These are phyloP conservation scores for Aspergillus sp. DNA, from an alignment of 2,329 filamentous ascomycete species.

Conservation along the genomic window DNA sequence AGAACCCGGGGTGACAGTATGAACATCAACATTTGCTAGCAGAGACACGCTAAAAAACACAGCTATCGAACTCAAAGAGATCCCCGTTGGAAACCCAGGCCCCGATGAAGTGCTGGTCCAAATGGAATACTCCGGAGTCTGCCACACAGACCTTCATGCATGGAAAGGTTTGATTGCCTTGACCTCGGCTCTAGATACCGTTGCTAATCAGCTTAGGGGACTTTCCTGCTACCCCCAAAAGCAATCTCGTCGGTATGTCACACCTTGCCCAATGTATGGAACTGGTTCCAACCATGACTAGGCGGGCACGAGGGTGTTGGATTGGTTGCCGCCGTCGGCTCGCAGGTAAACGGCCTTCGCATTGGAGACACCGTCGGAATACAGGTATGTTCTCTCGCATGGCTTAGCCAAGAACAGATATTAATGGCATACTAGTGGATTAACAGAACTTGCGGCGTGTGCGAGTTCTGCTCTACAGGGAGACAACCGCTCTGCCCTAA, in stretches of 20 bases:
- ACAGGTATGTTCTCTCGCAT: neutral
- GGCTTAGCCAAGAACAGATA: too few relatives aligned
- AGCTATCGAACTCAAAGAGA: neutral
- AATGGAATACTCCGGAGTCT: constrained; percentile 16
- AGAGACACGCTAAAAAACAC: neutral
- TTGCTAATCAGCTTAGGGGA: neutral
- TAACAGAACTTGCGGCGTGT: constrained; percentile 79
- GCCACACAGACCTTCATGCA: constrained; percentile 11
- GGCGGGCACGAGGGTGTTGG: constrained; percentile 17
- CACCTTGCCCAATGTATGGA: neutral
- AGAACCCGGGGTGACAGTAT: neutral
- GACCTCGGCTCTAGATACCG: neutral
- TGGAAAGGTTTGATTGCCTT: neutral
- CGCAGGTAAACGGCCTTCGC: constrained; percentile 8
- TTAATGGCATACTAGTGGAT: constrained; percentile 62
- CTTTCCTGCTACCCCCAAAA: constrained; percentile 37
- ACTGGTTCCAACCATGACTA: neutral
- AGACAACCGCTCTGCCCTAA: constrained; percentile 80
- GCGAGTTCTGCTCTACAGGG: constrained; percentile 74
- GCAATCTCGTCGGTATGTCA: neutral
- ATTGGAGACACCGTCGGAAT: constrained; percentile 16
- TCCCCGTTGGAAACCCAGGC: constrained; percentile 14
- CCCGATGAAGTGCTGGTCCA: constrained; percentile 16
- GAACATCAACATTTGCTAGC: too few relatives aligned
- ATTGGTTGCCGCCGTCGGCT: constrained; percentile 12